Conservation (phyloP, 1,284 basidiomycete species). For the Anthracocystis walkeri region DNA sequence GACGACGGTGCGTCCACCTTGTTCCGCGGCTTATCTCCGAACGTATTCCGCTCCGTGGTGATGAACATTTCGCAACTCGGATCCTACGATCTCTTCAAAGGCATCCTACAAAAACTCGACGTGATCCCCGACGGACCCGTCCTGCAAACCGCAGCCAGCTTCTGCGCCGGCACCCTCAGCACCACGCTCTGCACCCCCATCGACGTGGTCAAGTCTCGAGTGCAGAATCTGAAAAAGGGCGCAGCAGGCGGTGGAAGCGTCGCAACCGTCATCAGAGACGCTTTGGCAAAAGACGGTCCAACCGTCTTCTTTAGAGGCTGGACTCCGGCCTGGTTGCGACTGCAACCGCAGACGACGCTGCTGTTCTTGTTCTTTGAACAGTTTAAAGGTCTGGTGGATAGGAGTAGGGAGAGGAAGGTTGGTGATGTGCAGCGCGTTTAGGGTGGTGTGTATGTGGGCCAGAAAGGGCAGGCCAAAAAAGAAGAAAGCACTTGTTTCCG, state of each 20-base stretch:
- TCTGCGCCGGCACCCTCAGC: conserved; percentile 72
- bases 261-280: conserved; percentile 45
- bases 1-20: conserved; percentile 72
- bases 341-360: conserved; percentile 67
- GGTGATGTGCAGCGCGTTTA: conserved; percentile 22
- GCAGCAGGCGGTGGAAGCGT: conserved; percentile 36
- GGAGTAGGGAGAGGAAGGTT: conserved; percentile 15
- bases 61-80: conserved; percentile 72
- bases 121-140: conserved; percentile 70
- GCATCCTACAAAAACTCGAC: conserved; percentile 67
- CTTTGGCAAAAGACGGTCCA: conserved; percentile 70
- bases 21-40: conserved; percentile 72
- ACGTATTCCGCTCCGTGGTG: conserved; percentile 72
- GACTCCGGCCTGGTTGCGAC: conserved; percentile 72
- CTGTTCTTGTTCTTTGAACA: conserved; percentile 66
- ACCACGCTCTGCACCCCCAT: conserved; percentile 70
- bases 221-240: conserved; percentile 69
- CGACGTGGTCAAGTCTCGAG: conserved; percentile 56
- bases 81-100: conserved; percentile 73
- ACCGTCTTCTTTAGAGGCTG: conserved; percentile 74
- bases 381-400: conserved; percentile 61
- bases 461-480: too few species aligned
- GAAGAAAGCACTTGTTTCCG: too few species aligned
- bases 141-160: conserved; percentile 55
- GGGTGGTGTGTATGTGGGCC: background rate